These are phyloP conservation scores for Alternaria longipes DNA, from an alignment of 2,329 filamentous ascomycete genomes.

Conservation along the genomic window DNA sequence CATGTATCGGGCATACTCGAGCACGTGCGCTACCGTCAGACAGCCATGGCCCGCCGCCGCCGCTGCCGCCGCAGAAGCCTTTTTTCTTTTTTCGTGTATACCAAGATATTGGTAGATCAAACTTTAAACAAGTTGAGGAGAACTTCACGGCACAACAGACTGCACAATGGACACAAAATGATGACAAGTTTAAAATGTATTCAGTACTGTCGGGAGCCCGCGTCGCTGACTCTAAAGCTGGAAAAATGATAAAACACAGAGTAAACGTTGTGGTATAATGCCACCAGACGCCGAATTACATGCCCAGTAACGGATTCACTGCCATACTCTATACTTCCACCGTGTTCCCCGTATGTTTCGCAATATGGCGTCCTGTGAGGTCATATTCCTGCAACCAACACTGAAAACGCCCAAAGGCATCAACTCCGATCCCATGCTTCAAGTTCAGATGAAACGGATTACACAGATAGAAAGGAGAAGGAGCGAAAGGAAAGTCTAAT, in stretches of 20 bases:
- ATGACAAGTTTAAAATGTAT: not conserved
- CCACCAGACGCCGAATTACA: conserved; percentile 31
- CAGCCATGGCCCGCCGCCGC: not conserved
- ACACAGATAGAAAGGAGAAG: conserved; percentile 13
- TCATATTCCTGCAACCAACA: conserved; percentile 20
- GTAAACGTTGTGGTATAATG: conserved; percentile 45
- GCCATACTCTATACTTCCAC: conserved; percentile 17
- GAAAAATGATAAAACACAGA: conserved; percentile 23
- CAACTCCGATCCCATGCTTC: conserved; percentile 33
- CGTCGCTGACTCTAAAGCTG: conserved; percentile 11
- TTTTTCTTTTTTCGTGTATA: not conserved
- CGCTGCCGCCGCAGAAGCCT: not conserved
- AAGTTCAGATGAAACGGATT: conserved; percentile 3
- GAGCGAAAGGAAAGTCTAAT: conserved; percentile 40
- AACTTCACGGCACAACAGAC: not conserved
- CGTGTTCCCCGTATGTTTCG: conserved; percentile 17
- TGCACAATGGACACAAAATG: not conserved
- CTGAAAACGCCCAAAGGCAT: conserved; percentile 25
- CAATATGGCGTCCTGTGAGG: conserved; percentile 16
- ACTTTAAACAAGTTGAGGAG: not conserved
- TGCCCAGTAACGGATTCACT: conserved; percentile 26
- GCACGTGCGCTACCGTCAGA: conserved; percentile 11
- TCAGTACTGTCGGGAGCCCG: not conserved
- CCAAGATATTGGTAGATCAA: not conserved
- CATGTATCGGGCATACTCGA: not conserved